Evolutionary conservation across 2,329 filamentous ascomycete species (phyloP).

Genomic region (Fusarium sp.): DNA sequence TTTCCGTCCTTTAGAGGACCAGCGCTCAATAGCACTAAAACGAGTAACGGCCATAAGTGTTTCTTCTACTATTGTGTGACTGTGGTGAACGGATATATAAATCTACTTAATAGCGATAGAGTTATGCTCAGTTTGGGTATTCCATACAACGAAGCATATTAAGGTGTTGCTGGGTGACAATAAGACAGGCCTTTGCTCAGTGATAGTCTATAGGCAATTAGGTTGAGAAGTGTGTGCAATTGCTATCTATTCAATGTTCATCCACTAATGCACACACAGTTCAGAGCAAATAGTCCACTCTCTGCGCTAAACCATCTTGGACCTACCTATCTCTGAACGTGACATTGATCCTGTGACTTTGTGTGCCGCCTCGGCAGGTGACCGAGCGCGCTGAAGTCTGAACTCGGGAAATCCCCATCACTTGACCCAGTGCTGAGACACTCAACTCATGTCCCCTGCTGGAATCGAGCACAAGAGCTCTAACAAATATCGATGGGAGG

Average conservation of each 20-base stretch:
- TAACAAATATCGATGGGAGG: not conserved
- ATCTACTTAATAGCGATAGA: not conserved
- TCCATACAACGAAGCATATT: not conserved
- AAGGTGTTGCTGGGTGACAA: not conserved
- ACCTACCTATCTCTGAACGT: not conserved
- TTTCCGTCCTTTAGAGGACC: conserved; percentile 6
- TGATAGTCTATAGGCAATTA: not conserved
- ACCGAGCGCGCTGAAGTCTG: conserved; percentile 10
- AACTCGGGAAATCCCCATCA: conserved; percentile 13
- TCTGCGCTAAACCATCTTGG: not conserved
- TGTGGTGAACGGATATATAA: not conserved
- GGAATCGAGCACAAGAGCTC: not conserved
- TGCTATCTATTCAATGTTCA: not conserved
- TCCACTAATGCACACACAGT: not conserved
- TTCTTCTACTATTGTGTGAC: not conserved
- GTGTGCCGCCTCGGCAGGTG: conserved; percentile 16
- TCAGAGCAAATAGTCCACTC: not conserved
- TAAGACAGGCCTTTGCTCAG: not conserved
- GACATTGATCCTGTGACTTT: conserved; percentile 22
- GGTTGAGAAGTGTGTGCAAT: not conserved
- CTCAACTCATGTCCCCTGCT: not conserved
- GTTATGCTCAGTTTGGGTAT: not conserved
- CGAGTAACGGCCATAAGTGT: conserved; percentile 5
- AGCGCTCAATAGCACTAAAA: conserved; percentile 13
- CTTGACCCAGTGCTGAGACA: conserved; percentile 24